Evolutionary conservation across 2,329 filamentous ascomycete species (phyloP).

Genomic region (Didymella sp.): DNA sequence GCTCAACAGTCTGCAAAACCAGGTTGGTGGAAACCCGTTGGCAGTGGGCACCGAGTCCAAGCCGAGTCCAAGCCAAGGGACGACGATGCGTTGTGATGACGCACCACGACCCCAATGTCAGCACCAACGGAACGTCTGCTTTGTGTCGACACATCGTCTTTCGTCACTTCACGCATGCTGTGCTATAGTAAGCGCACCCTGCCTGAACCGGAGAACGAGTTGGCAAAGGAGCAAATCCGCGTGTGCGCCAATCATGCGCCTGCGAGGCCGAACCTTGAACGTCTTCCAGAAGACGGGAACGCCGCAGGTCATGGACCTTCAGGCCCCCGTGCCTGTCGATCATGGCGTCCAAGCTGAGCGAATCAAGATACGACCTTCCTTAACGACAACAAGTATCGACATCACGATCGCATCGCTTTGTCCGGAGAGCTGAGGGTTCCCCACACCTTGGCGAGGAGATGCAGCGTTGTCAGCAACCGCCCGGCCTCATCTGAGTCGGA

Average conservation of each 20-base stretch:
- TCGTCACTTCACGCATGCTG: background rate
- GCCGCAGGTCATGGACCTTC: conserved; percentile 20
- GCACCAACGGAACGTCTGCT: conserved; percentile 24
- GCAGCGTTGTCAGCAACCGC: no score
- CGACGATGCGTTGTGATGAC: conserved; percentile 27
- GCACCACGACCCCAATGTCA: conserved; percentile 22
- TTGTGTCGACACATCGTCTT: conserved; percentile 10
- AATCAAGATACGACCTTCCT: conserved; percentile 7
- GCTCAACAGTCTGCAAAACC: conserved; percentile 10
- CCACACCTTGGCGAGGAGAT: background rate
- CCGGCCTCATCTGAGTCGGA: background rate
- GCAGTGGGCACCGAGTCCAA: no score
- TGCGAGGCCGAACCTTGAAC: background rate
- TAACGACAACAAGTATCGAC: background rate
- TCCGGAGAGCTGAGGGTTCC: background rate
- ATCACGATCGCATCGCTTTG: background rate
- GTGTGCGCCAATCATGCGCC: conserved; percentile 27
- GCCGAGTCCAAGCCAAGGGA: conserved; percentile 1
- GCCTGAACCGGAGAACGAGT: background rate
- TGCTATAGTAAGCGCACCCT: background rate
- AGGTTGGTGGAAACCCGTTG: conserved; percentile 20
- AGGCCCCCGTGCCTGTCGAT: conserved; percentile 30
- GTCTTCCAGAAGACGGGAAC: conserved; percentile 26
- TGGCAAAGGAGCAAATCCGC: conserved; percentile 23
- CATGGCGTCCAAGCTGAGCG: conserved; percentile 25